Conservation (phyloP, 805 yeast genomes). For the Ogataea paraovalis region DNA sequence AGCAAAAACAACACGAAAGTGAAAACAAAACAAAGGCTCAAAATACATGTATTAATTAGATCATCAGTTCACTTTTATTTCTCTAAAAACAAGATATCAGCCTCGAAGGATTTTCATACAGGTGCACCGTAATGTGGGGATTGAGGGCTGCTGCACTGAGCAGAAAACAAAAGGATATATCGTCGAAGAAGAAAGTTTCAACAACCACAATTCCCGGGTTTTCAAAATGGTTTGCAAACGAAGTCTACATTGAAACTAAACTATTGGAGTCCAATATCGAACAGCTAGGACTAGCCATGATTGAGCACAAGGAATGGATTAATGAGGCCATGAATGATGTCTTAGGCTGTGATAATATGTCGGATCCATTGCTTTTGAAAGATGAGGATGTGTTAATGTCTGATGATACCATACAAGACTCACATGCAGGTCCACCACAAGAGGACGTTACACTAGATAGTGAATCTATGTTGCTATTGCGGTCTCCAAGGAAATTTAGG, state of each 20-base stretch:
- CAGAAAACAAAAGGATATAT: slow-evolving; percentile 10
- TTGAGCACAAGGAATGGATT: slow-evolving; percentile 28
- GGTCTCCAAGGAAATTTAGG: slow-evolving; percentile 23
- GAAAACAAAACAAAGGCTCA: neutral
- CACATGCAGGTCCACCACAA: neutral
- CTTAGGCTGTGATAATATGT: slow-evolving; percentile 7
- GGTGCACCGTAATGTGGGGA: slow-evolving; percentile 27
- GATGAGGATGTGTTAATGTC: neutral
- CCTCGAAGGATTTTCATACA: neutral
- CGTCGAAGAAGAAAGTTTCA: slow-evolving; percentile 7
- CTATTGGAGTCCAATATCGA: slow-evolving; percentile 23
- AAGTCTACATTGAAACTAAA: slow-evolving; percentile 24
- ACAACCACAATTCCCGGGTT: slow-evolving; percentile 27
- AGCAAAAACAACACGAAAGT: slow-evolving; percentile 19
- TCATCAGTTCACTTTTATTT: neutral
- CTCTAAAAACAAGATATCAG: neutral
- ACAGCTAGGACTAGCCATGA: slow-evolving; percentile 22
- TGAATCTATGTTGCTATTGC: slow-evolving; percentile 12
- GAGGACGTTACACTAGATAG: slow-evolving; percentile 7
- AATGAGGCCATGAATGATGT: slow-evolving; percentile 27
- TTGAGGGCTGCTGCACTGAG: slow-evolving; percentile 21
- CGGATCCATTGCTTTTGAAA: neutral
- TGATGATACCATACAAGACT: neutral
- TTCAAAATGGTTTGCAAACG: slow-evolving; percentile 32
- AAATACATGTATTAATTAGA: too few relatives aligned